phyloP scores from a whole-genome alignment of 2,329 filamentous ascomycete genomes.

The Sporothrix brasiliensis region DNA sequence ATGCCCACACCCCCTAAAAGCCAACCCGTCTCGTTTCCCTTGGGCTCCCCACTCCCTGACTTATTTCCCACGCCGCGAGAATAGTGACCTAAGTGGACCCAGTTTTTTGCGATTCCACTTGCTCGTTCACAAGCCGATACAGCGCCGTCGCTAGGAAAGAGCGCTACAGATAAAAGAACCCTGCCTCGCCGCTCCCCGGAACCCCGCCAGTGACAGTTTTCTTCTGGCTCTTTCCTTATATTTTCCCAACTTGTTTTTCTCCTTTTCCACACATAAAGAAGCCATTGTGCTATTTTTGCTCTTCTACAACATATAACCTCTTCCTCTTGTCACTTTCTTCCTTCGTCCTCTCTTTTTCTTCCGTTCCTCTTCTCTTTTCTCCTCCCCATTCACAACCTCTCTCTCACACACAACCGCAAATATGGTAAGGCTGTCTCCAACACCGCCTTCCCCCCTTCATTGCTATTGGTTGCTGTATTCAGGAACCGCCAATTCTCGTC shows the following conservation, averaged over 20 bases:
- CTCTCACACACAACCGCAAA: constrained; percentile 31
- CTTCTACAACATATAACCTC: neutral
- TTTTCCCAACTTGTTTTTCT: constrained; percentile 25
- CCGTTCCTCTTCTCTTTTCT: constrained; percentile 1
- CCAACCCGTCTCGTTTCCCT: constrained; percentile 24
- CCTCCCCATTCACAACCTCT: constrained; percentile 15
- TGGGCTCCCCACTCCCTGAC: constrained; percentile 32
- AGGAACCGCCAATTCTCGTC: neutral
- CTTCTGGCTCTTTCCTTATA: constrained; percentile 20
- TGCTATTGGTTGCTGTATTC: constrained; percentile 24
- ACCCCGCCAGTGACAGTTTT: constrained; percentile 30
- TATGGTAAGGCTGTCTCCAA: constrained; percentile 33
- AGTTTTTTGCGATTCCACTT: constrained; percentile 25
- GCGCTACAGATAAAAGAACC: constrained; percentile 32
- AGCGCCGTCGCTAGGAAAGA: constrained; percentile 26
- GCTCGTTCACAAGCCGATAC: constrained; percentile 31
- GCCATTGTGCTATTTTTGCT: constrained; percentile 24
- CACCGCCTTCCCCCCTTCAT: neutral
- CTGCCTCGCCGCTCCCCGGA: constrained; percentile 33
- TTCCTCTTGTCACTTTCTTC: constrained; percentile 21
- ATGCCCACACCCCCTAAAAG: constrained; percentile 28
- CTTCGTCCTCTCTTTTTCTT: constrained; percentile 6
- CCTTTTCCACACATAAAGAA: constrained; percentile 32
- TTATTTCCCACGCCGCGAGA: constrained; percentile 29
- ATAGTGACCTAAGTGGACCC: constrained; percentile 27